These are phyloP conservation scores for Collybiopsis luxurians DNA, from an alignment of 768 basidiomycete genomes.

Conservation along the genomic window DNA sequence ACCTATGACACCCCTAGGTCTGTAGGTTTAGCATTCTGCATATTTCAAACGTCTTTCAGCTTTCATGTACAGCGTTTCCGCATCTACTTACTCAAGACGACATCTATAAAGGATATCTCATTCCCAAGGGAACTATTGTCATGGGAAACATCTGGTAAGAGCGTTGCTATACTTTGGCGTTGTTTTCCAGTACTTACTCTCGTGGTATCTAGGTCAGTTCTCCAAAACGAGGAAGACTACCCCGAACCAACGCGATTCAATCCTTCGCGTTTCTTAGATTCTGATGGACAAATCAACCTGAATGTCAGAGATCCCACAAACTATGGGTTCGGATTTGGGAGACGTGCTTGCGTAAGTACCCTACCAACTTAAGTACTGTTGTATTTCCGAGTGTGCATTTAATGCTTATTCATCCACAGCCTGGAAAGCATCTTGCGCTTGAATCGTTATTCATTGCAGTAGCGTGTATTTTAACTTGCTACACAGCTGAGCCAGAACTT, in stretches of 20 bases:
- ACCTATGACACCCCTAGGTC: constrained; percentile 21
- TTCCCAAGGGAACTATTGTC: no score
- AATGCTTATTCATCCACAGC: neutral
- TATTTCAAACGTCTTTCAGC: neutral
- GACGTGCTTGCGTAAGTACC: neutral
- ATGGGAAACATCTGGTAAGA: no score
- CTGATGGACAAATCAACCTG: neutral
- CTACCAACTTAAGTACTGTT: no score
- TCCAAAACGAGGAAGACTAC: neutral
- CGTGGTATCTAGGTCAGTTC: neutral
- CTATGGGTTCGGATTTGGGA: neutral
- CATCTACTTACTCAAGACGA: no score
- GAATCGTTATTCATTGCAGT: constrained; percentile 7
- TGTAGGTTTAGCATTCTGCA: neutral
- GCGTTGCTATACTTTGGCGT: no score
- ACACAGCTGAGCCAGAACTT: constrained; percentile 1
- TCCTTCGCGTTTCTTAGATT: neutral
- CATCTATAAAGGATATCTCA: no score
- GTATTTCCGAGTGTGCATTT: no score
- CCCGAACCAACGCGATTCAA: neutral
- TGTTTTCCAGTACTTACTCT: no score
- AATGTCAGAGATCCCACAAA: neutral
- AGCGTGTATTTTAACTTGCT: constrained; percentile 7
- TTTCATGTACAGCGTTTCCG: no score
- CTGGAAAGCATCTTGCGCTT: constrained; percentile 8